Conservation (phyloP, 352 stramenopile genomes). For the Phytophthora citricola region DNA sequence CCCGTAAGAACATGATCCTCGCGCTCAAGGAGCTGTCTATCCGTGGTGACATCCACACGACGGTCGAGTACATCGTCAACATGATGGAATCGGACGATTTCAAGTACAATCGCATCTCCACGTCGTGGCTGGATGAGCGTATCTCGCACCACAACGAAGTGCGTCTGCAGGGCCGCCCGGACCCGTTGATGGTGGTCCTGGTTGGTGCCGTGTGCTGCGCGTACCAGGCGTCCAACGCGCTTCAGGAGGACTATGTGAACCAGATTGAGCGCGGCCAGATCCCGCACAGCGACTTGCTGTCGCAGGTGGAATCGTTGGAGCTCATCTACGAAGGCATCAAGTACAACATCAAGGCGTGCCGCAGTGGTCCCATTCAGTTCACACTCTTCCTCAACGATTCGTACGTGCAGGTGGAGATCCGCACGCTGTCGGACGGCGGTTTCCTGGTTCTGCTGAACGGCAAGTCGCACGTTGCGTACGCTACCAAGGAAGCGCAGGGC, state of each 20-base stretch:
- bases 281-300: conserved; percentile 89
- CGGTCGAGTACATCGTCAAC: conserved; percentile 99
- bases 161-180: conserved; percentile 79
- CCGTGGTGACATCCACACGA: conserved; percentile 99
- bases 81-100: conserved; percentile 99
- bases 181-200: conserved; percentile 88
- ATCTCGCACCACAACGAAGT: conserved; percentile 95
- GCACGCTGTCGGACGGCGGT: conserved; percentile 97
- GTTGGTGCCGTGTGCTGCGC: conserved; percentile 89
- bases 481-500: conserved; percentile 90
- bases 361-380: conserved; percentile 93
- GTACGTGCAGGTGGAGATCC: conserved; percentile 94
- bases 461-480: conserved; percentile 97
- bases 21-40: conserved; percentile 99
- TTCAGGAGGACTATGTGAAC: conserved; percentile 81
- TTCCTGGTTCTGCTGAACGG: conserved; percentile 98
- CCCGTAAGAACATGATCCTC: conserved; percentile 98
- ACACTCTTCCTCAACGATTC: conserved; percentile 90
- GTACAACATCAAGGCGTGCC: conserved; percentile 95
- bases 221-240: conserved; percentile 79
- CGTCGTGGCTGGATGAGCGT: conserved; percentile 98
- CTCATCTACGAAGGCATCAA: conserved; percentile 99
- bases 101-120: conserved; percentile 98
- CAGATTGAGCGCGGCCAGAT: conserved; percentile 93
- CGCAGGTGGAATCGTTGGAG: conserved; percentile 90